Evolutionary conservation across 148 eudicot genomes (phyloP).

Genomic region (Silene latifolia): DNA sequence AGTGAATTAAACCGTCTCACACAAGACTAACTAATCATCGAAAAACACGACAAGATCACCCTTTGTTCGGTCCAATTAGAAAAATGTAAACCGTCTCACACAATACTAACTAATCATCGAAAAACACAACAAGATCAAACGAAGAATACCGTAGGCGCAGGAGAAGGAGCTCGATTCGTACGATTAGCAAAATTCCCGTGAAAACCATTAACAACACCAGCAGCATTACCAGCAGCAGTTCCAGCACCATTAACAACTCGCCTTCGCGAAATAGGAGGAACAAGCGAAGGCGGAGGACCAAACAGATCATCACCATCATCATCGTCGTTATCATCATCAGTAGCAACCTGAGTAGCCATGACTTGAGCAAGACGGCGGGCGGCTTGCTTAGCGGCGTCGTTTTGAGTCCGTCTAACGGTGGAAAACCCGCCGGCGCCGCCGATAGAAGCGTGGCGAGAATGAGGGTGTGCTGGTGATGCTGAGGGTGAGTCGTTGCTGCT

Average conservation of each 20-base stretch:
- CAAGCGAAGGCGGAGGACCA: constrained; percentile 32
- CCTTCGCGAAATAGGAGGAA: constrained; percentile 1
- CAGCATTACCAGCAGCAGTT: no score
- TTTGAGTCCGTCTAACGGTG: constrained; percentile 79
- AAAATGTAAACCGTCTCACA: no score
- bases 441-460: constrained; percentile 39
- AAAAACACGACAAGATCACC: no score
- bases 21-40: no score
- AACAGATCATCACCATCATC: constrained; percentile 55
- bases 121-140: not conserved
- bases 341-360: constrained; percentile 86
- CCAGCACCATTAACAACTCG: no score
- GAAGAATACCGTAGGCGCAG: constrained; percentile 78
- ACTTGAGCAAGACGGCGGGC: constrained; percentile 86
- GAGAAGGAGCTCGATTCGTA: constrained; percentile 61
- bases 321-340: constrained; percentile 44
- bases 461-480: constrained; percentile 83
- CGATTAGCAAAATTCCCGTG: constrained; percentile 28
- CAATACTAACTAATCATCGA: not conserved
- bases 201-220: constrained; percentile 16
- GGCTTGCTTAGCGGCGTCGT: constrained; percentile 93
- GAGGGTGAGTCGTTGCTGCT: constrained; percentile 83
- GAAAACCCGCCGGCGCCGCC: constrained; percentile 46
- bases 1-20: no score
- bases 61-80: no score